Conservation (phyloP, 192 early-diverging fungal genomes). For the Chytriomyces hyalinus region DNA sequence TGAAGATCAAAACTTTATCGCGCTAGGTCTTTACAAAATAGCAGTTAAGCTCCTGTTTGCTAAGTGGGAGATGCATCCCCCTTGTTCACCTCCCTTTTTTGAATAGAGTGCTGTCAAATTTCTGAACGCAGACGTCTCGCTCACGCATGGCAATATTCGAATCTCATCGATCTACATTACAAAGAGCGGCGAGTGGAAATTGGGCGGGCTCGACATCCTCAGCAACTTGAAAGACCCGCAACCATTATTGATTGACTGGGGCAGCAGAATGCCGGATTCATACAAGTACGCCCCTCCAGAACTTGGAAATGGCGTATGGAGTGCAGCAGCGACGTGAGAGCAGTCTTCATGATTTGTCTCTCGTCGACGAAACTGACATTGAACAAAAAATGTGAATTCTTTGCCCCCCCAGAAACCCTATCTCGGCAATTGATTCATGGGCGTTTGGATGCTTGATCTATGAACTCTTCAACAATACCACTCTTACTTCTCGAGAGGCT, state of each 20-base stretch:
- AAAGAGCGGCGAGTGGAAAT: slow-evolving; percentile 91
- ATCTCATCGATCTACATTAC: slow-evolving; percentile 83
- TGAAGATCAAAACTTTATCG: slow-evolving; percentile 64
- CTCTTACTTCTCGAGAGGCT: slow-evolving; percentile 39
- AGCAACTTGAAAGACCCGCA: slow-evolving; percentile 73
- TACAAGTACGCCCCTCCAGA: slow-evolving; percentile 77
- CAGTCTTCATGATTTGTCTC: slow-evolving; percentile 27
- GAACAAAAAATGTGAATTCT: not conserved
- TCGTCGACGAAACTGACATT: not conserved
- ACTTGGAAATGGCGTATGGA: slow-evolving; percentile 66
- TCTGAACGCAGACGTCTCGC: slow-evolving; percentile 79
- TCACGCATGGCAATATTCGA: slow-evolving; percentile 88
- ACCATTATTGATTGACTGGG: slow-evolving; percentile 66
- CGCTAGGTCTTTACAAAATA: slow-evolving; percentile 89
- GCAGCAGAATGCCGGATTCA: slow-evolving; percentile 66
- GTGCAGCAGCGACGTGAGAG: slow-evolving; percentile 60
- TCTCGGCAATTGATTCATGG: slow-evolving; percentile 78
- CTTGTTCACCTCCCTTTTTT: not conserved
- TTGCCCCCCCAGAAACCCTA: slow-evolving; percentile 31
- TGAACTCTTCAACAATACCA: slow-evolving; percentile 75
- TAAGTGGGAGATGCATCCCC: not conserved
- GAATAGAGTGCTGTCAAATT: slow-evolving; percentile 82
- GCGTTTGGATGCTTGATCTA: slow-evolving; percentile 81
- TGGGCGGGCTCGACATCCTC: slow-evolving; percentile 87
- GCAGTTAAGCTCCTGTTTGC: slow-evolving; percentile 61